Base-by-base conservation (phyloP, 2,329 filamentous ascomycete genomes). In the Aspergillus sojae region DNA sequence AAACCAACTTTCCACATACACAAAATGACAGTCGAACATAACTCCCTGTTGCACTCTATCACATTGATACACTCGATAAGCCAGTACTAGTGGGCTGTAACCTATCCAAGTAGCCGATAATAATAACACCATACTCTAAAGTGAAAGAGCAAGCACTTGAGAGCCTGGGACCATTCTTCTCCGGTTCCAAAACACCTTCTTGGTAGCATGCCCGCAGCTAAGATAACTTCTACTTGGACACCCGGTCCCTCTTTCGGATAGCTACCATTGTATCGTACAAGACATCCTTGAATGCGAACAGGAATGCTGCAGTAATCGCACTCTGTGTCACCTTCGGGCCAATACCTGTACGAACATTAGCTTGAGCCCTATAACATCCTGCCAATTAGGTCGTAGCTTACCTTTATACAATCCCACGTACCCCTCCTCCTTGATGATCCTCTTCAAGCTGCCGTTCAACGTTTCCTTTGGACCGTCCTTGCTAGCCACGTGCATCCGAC, bases 251-350 rank as follows among this genome's bases (percentile, higher is more conserved):
- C 66, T 74, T 75, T 54, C 76, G 74, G 48, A 76, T 66, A 14
- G 74, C 67, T 21, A 78, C 73, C 73, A 79, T 80, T 60, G 70
- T 71, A 48, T 93, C 91, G 77, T 98, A 99, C 6, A 99, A 85
- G 7, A 93, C 92, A 76, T 99, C 95, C 84, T 99, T 99, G 83
- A 99, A 97, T 2, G 94, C 95, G 77, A 99, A 99, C 63, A 99
- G 83, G 80, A 98, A 93, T 3, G 95, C 95, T 6, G 95, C 95
- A 5, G 95, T 99, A 66, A 99, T 86, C 53, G 98, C 95, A 75
- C 94, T 97, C 82, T 99, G 95, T 23, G 93, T 94, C 70, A 99
- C 90, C 85, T 99, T 99, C 70, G 95, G 93, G 26, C 90, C 93
- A 74, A 99, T 96, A 60, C 94, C 94, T 97, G 68, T 55, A 53